Evolutionary conservation across 2,329 filamentous ascomycete genomes (phyloP).

Genomic region (Pyricularia sp.): DNA sequence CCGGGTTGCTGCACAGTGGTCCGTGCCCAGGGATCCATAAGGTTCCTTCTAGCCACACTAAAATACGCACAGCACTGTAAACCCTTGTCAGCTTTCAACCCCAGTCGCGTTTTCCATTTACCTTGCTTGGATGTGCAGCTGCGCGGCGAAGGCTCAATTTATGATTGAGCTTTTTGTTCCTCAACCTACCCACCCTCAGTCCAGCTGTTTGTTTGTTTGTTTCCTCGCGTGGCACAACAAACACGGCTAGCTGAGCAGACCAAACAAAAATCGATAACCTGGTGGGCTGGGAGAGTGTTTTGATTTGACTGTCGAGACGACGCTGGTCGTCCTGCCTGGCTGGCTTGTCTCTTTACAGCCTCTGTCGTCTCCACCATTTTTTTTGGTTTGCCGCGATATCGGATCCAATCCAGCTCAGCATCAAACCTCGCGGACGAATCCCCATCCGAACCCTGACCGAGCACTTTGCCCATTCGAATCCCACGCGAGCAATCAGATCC

Average conservation of each 20-base stretch:
- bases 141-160: not conserved
- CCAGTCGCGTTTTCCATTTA: not conserved
- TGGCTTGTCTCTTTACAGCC: not conserved
- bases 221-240: not conserved
- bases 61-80: not conserved
- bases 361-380: not conserved
- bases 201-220: not conserved
- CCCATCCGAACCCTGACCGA: not conserved
- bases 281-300: not conserved
- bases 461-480: not conserved
- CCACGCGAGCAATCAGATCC: not conserved
- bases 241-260: not conserved
- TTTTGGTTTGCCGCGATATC: not conserved
- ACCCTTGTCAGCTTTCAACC: not conserved
- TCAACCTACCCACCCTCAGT: not conserved
- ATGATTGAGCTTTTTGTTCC: not conserved
- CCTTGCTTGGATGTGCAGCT: not conserved
- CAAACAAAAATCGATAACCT: not conserved
- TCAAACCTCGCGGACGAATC: not conserved
- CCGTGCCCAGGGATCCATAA: not conserved
- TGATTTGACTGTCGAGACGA: not conserved
- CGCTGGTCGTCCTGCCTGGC: not conserved
- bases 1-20: not conserved
- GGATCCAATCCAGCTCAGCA: not conserved
- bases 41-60: not conserved